phyloP scores from a whole-genome alignment of 176 grass and related monocot genomes.

The Poa pratensis region DNA sequence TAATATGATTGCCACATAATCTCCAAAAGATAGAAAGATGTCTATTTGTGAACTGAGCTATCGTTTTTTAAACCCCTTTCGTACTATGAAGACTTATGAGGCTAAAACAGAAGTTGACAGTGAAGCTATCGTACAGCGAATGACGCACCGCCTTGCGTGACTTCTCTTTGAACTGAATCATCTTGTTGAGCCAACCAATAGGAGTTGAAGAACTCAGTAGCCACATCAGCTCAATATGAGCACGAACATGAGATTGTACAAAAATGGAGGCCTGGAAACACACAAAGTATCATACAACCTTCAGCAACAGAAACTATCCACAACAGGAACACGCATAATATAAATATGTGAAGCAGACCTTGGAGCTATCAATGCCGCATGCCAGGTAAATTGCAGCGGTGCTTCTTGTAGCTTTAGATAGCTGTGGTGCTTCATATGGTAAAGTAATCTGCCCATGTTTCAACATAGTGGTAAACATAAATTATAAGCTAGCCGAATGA shows the following conservation, averaged over 20 bases:
- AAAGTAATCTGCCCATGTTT: constrained; percentile 75
- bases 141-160: constrained; percentile 99
- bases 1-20: background rate
- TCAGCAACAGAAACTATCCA: constrained; percentile 28
- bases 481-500: background rate
- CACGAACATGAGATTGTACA: constrained; percentile 95
- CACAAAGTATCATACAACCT: constrained; percentile 10
- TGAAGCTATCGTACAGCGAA: constrained; percentile 75
- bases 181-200: constrained; percentile 96
- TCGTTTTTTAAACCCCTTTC: background rate
- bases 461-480: background rate
- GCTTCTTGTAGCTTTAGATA: constrained; percentile 94
- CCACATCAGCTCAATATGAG: constrained; percentile 99
- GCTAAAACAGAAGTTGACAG: constrained; percentile 44
- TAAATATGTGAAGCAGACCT: constrained; percentile 57
- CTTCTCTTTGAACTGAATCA: constrained; percentile 99
- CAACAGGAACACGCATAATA: constrained; percentile 9
- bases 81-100: constrained; percentile 5
- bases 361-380: constrained; percentile 91
- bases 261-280: constrained; percentile 91
- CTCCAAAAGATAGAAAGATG: background rate
- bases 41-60: constrained; percentile 25
- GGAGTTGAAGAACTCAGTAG: constrained; percentile 92
- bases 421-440: constrained; percentile 74
- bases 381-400: constrained; percentile 96